Percentiles rank a stretch among this genome's conserved stretches.
phyloP scores from a whole-genome alignment of 768 basidiomycete genomes.

The Megacollybia marginata region DNA sequence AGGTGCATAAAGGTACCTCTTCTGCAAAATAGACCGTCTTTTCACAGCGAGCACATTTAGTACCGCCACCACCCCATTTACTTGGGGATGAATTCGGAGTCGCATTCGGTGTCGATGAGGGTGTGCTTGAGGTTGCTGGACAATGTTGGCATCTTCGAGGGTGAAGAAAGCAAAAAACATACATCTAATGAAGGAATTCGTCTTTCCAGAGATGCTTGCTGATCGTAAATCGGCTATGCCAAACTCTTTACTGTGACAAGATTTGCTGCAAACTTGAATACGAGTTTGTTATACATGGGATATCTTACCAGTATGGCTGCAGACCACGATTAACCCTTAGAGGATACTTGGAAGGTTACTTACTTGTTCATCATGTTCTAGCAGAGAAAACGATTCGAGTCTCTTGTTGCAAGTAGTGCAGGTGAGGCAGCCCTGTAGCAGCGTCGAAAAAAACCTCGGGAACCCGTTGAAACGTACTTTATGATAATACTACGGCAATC shows the following conservation, averaged over 20 bases:
- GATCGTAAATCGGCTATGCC: conserved; percentile 69
- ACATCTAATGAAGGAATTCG: too few species aligned
- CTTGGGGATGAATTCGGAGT: conserved; percentile 23
- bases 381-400: conserved; percentile 65
- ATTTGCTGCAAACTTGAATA: conserved; percentile 62
- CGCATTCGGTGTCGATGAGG: too few species aligned
- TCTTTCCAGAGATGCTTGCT: conserved; percentile 68
- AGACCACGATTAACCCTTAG: too few species aligned
- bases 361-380: conserved; percentile 82
- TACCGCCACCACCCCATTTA: conserved; percentile 89
- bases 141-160: too few species aligned
- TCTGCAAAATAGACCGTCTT: conserved; percentile 85
- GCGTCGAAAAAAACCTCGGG: conserved; percentile 3
- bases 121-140: too few species aligned
- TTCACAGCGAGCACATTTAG: conserved; percentile 99
- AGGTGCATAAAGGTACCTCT: conserved; percentile 37
- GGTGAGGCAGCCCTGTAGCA: conserved; percentile 28
- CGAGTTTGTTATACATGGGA: too few species aligned
- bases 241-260: conserved; percentile 74
- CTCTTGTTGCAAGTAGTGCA: conserved; percentile 73
- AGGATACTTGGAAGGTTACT: too few species aligned
- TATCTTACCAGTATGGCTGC: conserved; percentile 57
- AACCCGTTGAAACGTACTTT: conserved; percentile 36
- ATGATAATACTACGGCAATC: conserved; percentile 42
- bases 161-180: too few species aligned